Conservation (phyloP, 805 yeast genomes). For the Suhomyces pyralidae region DNA sequence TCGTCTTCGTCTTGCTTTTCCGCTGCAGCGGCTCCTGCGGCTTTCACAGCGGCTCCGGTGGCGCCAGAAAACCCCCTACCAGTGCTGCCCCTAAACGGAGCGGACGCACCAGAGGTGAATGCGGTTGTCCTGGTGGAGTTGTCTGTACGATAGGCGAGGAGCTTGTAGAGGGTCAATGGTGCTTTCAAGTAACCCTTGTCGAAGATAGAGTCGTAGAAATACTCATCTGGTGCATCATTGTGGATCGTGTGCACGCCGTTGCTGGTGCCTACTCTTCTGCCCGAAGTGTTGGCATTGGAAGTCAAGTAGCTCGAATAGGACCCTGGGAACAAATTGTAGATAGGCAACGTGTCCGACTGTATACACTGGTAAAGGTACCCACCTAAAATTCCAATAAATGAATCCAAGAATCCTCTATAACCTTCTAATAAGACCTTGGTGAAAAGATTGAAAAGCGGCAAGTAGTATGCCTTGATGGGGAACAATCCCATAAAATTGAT, state of each 20-base stretch:
- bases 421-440: conserved; percentile 42
- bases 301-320: conserved; percentile 18
- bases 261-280: conserved; percentile 34
- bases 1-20: not conserved
- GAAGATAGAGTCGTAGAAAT: conserved; percentile 41
- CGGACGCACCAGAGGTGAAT: not conserved
- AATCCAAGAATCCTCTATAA: conserved; percentile 35
- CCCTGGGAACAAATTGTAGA: conserved; percentile 37
- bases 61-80: not conserved
- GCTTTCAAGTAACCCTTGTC: conserved; percentile 56
- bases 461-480: conserved; percentile 54
- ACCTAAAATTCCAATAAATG: conserved; percentile 49
- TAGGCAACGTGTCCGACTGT: conserved; percentile 51
- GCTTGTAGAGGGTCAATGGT: conserved; percentile 41
- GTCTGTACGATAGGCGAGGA: conserved; percentile 27
- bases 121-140: conserved; percentile 8
- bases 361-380: conserved; percentile 62
- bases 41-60: not conserved
- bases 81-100: not conserved
- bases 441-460: conserved; percentile 42
- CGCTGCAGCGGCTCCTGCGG: not conserved
- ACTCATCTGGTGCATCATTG: conserved; percentile 10
- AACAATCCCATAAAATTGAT: conserved; percentile 52
- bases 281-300: conserved; percentile 6
- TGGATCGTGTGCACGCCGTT: conserved; percentile 4